Conservation (phyloP, 176 grass and related monocot genomes). For the Thalia dealbata region DNA sequence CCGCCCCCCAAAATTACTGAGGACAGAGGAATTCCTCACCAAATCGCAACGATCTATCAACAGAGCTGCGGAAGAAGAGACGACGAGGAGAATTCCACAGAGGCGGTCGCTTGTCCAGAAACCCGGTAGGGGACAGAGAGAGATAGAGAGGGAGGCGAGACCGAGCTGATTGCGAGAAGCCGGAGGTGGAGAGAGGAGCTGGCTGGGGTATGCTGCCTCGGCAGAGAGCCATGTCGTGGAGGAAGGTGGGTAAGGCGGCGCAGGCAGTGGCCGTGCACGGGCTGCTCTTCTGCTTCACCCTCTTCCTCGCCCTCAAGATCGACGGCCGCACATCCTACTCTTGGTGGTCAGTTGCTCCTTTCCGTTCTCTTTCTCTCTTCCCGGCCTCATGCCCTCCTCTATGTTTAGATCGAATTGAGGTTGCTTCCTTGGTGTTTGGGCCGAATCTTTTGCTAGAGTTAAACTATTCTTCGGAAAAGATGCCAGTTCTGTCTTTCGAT, state of each 20-base stretch:
- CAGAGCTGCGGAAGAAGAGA: not conserved
- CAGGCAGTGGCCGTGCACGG: constrained; percentile 47
- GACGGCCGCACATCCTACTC: constrained; percentile 41
- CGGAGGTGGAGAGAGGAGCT: not conserved
- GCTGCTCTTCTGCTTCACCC: constrained; percentile 69
- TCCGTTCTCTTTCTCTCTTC: too few relatives aligned
- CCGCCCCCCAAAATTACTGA: too few relatives aligned
- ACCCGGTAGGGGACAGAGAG: too few relatives aligned
- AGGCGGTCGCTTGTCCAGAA: not conserved
- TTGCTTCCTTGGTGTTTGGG: not conserved
- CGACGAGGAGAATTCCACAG: not conserved
- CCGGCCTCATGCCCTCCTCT: not conserved
- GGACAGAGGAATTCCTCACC: too few relatives aligned
- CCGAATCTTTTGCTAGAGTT: not conserved
- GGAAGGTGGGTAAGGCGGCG: constrained; percentile 34
- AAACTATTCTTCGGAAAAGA: not conserved
- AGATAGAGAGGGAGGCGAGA: not conserved
- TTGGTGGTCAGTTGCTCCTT: constrained; percentile 42
- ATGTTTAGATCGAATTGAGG: not conserved
- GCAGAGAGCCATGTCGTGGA: constrained; percentile 31
- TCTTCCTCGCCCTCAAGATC: constrained; percentile 58
- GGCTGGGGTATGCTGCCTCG: not conserved
- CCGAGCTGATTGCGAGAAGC: not conserved
- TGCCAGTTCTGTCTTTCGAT: not conserved
- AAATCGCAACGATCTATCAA: too few relatives aligned